Evolutionary conservation across 495 filamentous ascomycete genomes (phyloP).

Genomic region (Cladorrhinum samala): DNA sequence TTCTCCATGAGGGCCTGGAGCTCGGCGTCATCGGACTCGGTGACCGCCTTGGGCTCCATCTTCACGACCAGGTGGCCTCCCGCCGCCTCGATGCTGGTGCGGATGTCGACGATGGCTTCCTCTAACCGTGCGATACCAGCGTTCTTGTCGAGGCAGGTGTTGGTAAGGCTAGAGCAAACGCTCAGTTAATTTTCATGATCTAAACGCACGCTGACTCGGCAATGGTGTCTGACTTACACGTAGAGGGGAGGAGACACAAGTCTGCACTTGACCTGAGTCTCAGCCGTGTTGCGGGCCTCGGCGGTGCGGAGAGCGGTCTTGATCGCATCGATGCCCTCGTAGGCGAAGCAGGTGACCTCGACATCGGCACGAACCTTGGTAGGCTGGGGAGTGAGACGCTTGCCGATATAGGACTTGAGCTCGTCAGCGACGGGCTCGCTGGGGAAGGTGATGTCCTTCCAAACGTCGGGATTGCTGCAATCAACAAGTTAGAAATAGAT

Average conservation of each 20-base stretch:
- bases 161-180: slow-evolving; percentile 59
- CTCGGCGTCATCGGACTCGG: slow-evolving; percentile 95
- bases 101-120: slow-evolving; percentile 79
- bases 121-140: slow-evolving; percentile 77
- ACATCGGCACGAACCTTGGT: slow-evolving; percentile 98
- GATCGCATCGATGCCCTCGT: slow-evolving; percentile 97
- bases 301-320: slow-evolving; percentile 82
- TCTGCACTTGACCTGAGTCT: slow-evolving; percentile 93
- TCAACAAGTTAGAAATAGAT: slow-evolving; percentile 1
- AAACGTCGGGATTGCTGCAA: slow-evolving; percentile 84
- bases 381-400: slow-evolving; percentile 91
- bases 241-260: slow-evolving; percentile 94
- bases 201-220: no score
- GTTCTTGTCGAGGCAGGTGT: slow-evolving; percentile 88
- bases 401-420: slow-evolving; percentile 86
- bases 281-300: slow-evolving; percentile 79
- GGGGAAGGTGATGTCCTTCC: slow-evolving; percentile 86
- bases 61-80: slow-evolving; percentile 78
- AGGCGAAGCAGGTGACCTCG: slow-evolving; percentile 96
- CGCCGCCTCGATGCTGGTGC: slow-evolving; percentile 62
- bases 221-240: slow-evolving; percentile 50
- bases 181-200: background rate
- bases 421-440: slow-evolving; percentile 80
- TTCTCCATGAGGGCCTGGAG: slow-evolving; percentile 98
- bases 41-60: slow-evolving; percentile 99